Percentiles rank a stretch among this genome's conserved stretches.
Conservation (phyloP, 805 yeast genomes). For the Suhomyces emberorum region DNA sequence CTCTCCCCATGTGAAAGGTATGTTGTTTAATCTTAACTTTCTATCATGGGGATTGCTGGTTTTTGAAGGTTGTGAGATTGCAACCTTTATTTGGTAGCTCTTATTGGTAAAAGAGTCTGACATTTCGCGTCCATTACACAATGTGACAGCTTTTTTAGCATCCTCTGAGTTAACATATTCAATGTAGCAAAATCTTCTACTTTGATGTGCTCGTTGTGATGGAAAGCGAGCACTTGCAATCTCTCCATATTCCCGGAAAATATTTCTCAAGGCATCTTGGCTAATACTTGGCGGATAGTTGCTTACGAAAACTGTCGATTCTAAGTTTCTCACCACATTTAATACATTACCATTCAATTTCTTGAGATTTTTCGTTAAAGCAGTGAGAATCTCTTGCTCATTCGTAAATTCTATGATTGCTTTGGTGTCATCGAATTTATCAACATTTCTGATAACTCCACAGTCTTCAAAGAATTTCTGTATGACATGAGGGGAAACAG, state of each 20-base stretch:
- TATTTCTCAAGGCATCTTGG: slow-evolving; percentile 30
- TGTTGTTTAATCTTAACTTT: slow-evolving; percentile 53
- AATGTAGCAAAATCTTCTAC: slow-evolving; percentile 71
- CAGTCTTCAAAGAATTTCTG: slow-evolving; percentile 53
- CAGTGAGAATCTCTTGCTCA: slow-evolving; percentile 49
- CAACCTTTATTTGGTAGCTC: slow-evolving; percentile 47
- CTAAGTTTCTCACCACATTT: slow-evolving; percentile 41
- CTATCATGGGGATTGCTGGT: slow-evolving; percentile 51
- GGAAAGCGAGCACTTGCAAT: slow-evolving; percentile 61
- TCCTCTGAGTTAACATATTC: slow-evolving; percentile 47
- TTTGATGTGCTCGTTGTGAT: slow-evolving; percentile 49
- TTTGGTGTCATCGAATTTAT: slow-evolving; percentile 14
- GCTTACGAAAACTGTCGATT: slow-evolving; percentile 66
- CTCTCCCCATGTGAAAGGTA: slow-evolving; percentile 46
- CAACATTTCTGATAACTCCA: slow-evolving; percentile 48
- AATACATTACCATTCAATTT: slow-evolving; percentile 41
- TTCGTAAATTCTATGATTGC: slow-evolving; percentile 60
- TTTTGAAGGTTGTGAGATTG: slow-evolving; percentile 57
- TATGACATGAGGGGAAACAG: slow-evolving; percentile 36
- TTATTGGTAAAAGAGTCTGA: slow-evolving; percentile 23
- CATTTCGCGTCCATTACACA: slow-evolving; percentile 37
- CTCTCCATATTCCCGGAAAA: slow-evolving; percentile 42
- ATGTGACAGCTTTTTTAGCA: slow-evolving; percentile 43
- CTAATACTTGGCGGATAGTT: slow-evolving; percentile 63
- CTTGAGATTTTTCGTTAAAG: slow-evolving; percentile 59